Base-by-base conservation (phyloP, 441 rosid species). In the Pelargonium australe region DNA sequence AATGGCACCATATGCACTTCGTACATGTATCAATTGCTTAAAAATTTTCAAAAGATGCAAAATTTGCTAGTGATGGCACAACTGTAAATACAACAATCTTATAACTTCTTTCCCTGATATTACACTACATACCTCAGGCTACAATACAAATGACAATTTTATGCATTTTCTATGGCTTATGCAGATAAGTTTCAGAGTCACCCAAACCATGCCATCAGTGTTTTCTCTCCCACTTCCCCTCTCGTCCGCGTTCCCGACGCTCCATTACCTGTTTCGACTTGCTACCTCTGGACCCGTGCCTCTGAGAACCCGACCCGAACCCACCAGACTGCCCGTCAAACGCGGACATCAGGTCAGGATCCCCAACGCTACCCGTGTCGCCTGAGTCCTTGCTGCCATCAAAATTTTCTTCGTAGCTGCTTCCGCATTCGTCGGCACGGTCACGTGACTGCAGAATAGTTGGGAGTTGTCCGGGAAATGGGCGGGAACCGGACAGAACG, bases 181-280 rank as follows among this genome's bases (percentile, higher is more conserved):
- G 4, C 2, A 28, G 34, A 28, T 2, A 28, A 0, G 34, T 28
- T 28, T 28, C 34, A 28, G 34, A 28, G 4, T 28, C 34, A 28
- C 34, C 34, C 34, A 28, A 28, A 28, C 34, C 34, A 2, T 31
- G 17, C 75, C 80, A 84, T 68, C 71, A 85, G 78, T 88, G 94
- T 78, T 91, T 90, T 63, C 92, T 82, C 80, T 88, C 95, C 97
- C 97, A 90, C 79, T 90, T 90, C 58, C 97, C 94, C 78, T 88
- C 95, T 0, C 92, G 87, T 76, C 91, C 96, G 66, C 92, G 84
- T 58, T 88, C 97, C 79, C 88, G 82, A 71, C 92, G 80, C 68
- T 88, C 92, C 74, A 81, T 65, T 31, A 77, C 81, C 76, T 85
- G 91, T 77, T 90, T 84, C 2, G 92, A 83, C 83, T 87, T 90